Conservation (phyloP, 768 basidiomycete species). For the Bullera alba region DNA sequence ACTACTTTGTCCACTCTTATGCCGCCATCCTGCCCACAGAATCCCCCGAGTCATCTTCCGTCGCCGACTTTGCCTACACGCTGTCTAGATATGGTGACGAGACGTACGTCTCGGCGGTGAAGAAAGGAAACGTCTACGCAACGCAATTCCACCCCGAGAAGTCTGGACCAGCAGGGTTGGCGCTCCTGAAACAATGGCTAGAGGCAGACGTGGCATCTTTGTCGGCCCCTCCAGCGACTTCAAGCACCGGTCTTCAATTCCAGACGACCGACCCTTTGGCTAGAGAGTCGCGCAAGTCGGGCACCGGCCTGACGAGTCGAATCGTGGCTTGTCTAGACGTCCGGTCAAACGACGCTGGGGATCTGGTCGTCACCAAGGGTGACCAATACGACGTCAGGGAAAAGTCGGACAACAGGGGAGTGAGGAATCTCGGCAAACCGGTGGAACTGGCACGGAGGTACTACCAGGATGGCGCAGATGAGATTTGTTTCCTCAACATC, state of each 20-base stretch:
- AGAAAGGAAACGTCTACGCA: slow-evolving; percentile 76
- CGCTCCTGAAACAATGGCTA: slow-evolving; percentile 74
- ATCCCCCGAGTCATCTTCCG: slow-evolving; percentile 31
- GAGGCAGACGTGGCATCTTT: slow-evolving; percentile 37
- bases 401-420: slow-evolving; percentile 51
- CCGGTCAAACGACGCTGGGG: slow-evolving; percentile 87
- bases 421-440: slow-evolving; percentile 96
- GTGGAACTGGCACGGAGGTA: slow-evolving; percentile 83
- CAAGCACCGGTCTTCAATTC: background rate
- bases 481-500: slow-evolving; percentile 96
- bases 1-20: slow-evolving; percentile 98
- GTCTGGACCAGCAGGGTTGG: slow-evolving; percentile 78
- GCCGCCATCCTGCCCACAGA: slow-evolving; percentile 21
- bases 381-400: slow-evolving; percentile 99
- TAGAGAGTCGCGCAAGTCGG: slow-evolving; percentile 1
- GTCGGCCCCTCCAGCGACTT: slow-evolving; percentile 11
- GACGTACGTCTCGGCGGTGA: slow-evolving; percentile 76
- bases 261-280: slow-evolving; percentile 19
- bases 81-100: slow-evolving; percentile 92
- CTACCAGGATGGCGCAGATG: slow-evolving; percentile 83
- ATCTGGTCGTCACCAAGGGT: slow-evolving; percentile 97
- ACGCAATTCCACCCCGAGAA: slow-evolving; percentile 99
- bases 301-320: slow-evolving; percentile 69
- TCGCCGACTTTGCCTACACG: slow-evolving; percentile 63
- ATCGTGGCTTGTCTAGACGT: slow-evolving; percentile 98